phyloP scores from a whole-genome alignment of 148 eudicot species.

The Amaranthus hypochondriacus region DNA sequence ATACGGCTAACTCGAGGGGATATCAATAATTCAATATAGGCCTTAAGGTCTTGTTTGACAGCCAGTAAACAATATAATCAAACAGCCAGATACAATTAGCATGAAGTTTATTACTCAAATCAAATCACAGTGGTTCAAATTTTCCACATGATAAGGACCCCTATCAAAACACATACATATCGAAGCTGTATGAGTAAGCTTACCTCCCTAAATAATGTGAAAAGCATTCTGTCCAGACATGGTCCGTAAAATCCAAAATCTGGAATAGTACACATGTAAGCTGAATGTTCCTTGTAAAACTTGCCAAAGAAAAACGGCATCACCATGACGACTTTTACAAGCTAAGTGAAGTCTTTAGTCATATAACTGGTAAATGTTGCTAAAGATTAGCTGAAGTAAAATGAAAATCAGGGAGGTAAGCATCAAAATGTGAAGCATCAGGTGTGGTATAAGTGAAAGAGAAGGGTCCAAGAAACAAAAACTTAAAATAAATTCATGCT shows the following conservation, averaged over 20 bases:
- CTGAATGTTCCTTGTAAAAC: not conserved
- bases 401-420: not conserved
- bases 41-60: not conserved
- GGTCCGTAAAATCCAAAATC: conserved; percentile 89
- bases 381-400: not conserved
- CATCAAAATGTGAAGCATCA: too few species aligned
- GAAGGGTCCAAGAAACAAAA: not conserved
- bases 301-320: conserved; percentile 2
- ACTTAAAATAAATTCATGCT: not conserved
- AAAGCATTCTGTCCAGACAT: conserved; percentile 97
- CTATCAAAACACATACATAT: not conserved
- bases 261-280: conserved; percentile 30
- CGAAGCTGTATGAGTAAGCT: conserved; percentile 6
- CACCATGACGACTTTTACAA: conserved; percentile 6
- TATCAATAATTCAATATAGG: not conserved
- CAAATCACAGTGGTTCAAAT: not conserved
- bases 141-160: not conserved
- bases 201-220: conserved; percentile 78
- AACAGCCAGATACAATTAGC: not conserved
- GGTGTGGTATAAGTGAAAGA: not conserved
- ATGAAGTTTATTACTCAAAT: not conserved
- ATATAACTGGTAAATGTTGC: not conserved
- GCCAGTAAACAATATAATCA: not conserved
- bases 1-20: not conserved
- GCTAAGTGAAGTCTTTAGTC: not conserved